phyloP scores from a whole-genome alignment of 805 yeast species.

The Spathaspora passalidarum region DNA sequence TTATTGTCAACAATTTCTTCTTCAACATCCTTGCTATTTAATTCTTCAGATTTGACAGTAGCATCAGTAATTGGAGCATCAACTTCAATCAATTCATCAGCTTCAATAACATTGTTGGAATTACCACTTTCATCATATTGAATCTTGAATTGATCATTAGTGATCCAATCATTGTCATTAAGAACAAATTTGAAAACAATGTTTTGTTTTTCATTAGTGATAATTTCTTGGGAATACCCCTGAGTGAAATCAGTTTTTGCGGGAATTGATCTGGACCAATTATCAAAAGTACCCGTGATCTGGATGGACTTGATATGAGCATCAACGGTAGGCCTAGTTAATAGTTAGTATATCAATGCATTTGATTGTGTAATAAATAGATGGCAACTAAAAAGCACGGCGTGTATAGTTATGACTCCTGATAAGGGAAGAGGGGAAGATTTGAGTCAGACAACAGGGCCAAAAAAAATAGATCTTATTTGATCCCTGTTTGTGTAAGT shows the following conservation, averaged over 20 bases:
- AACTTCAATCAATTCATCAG: conserved; percentile 20
- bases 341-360: neutral
- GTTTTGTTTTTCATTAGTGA: conserved; percentile 19
- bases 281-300: conserved; percentile 41
- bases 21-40: neutral
- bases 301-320: conserved; percentile 20
- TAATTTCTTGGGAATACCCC: conserved; percentile 16
- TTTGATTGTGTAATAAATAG: neutral
- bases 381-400: neutral
- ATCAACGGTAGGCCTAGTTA: conserved; percentile 11
- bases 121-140: conserved; percentile 33
- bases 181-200: conserved; percentile 38
- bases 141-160: conserved; percentile 19
- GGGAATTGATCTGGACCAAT: conserved; percentile 31
- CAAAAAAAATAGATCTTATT: neutral
- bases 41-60: neutral
- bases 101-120: conserved; percentile 31
- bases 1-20: neutral
- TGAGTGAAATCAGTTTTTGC: conserved; percentile 1
- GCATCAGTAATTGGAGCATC: conserved; percentile 1
- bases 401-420: neutral
- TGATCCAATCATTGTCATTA: conserved; percentile 31
- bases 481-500: neutral
- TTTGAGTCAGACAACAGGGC: neutral
- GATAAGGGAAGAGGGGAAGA: conserved; percentile 3